Evolutionary conservation across 2,329 filamentous ascomycete genomes (phyloP).

Genomic region (Beauveria bassiana): DNA sequence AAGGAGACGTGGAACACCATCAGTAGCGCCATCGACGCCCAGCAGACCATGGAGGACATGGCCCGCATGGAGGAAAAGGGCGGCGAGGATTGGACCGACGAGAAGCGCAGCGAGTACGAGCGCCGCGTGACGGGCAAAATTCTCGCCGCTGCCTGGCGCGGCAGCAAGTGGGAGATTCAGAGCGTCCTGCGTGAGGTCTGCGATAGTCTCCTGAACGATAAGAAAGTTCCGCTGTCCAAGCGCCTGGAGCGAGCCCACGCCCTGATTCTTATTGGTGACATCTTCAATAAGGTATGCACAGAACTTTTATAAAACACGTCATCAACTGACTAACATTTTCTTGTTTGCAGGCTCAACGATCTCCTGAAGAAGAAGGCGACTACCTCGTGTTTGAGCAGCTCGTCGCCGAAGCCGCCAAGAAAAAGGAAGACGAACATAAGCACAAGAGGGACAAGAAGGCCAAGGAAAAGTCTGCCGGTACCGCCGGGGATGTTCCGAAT

Average conservation of each 20-base stretch:
- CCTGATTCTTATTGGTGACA: slow-evolving; percentile 77
- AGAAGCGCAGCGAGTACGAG: slow-evolving; percentile 93
- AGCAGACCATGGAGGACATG: slow-evolving; percentile 99
- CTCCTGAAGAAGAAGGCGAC: slow-evolving; percentile 93
- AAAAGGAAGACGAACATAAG: slow-evolving; percentile 78
- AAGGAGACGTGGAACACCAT: slow-evolving; percentile 99
- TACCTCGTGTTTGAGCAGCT: slow-evolving; percentile 98
- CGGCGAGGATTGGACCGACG: slow-evolving; percentile 96
- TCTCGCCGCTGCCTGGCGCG: slow-evolving; percentile 89
- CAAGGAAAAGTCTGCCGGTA: slow-evolving; percentile 28
- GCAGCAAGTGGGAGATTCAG: slow-evolving; percentile 97
- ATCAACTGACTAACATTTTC: neutral
- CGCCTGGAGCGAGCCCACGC: slow-evolving; percentile 86
- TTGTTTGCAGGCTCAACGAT: slow-evolving; percentile 62
- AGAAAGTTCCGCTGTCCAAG: slow-evolving; percentile 74
- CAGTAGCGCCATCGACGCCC: slow-evolving; percentile 88
- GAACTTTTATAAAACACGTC: neutral
- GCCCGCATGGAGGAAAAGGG: slow-evolving; percentile 89
- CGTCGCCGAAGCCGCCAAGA: slow-evolving; percentile 90
- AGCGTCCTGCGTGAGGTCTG: slow-evolving; percentile 91
- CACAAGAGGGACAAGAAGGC: slow-evolving; percentile 45
- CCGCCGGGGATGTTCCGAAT: slow-evolving; percentile 19
- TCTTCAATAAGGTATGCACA: slow-evolving; percentile 70
- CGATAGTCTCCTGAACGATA: slow-evolving; percentile 73
- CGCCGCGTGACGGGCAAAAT: slow-evolving; percentile 96